Percentiles rank a stretch among this genome's conserved stretches.
Conservation (phyloP, 176 grass and related monocot species). For the Lolium rigidum region DNA sequence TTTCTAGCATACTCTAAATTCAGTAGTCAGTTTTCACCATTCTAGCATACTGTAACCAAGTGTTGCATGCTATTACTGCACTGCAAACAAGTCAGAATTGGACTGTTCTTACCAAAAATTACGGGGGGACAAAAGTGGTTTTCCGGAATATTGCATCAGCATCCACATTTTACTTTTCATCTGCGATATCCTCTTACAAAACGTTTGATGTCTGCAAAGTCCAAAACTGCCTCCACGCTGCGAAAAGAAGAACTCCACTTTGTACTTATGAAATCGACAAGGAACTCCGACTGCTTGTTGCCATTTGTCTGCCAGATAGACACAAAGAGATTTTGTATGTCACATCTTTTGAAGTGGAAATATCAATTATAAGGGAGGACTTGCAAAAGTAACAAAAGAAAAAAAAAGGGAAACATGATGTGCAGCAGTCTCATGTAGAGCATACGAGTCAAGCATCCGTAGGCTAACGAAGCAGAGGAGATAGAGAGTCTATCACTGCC, state of each 20-base stretch:
- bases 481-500: too few relatives aligned
- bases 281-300: constrained; percentile 69
- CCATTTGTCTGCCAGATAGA: constrained; percentile 81
- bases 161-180: constrained; percentile 40
- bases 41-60: neutral
- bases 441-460: neutral
- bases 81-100: constrained; percentile 10
- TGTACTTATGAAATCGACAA: constrained; percentile 64
- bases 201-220: constrained; percentile 80
- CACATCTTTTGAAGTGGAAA: constrained; percentile 29
- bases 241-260: constrained; percentile 65
- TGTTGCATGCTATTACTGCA: neutral
- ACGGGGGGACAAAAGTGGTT: neutral
- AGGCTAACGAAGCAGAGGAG: too few relatives aligned
- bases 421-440: neutral
- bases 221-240: constrained; percentile 58
- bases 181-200: constrained; percentile 76
- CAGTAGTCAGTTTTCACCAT: too few relatives aligned
- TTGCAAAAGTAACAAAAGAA: constrained; percentile 35
- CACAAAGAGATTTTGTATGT: constrained; percentile 26
- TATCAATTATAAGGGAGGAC: constrained; percentile 13
- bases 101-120: constrained; percentile 40
- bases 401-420: constrained; percentile 6
- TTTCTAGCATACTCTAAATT: too few relatives aligned
- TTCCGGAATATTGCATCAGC: constrained; percentile 18